Evolutionary conservation across 2,329 filamentous ascomycete genomes (phyloP).

Genomic region (Dissoconium aciculare): DNA sequence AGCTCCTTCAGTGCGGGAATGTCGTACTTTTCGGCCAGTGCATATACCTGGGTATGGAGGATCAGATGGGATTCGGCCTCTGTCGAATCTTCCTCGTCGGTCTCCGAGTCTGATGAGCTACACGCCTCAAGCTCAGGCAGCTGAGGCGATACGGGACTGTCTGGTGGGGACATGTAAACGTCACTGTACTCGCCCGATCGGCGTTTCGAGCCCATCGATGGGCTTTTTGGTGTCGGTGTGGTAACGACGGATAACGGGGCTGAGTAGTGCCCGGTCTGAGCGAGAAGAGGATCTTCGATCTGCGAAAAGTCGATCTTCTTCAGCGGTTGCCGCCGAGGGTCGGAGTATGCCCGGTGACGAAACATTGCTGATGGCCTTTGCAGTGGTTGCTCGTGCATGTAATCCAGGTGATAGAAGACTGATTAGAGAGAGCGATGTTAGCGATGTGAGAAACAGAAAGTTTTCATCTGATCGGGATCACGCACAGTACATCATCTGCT

Average conservation of each 20-base stretch:
- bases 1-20: constrained; percentile 34
- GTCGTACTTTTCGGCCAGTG: constrained; percentile 38
- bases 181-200: too few relatives aligned
- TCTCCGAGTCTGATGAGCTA: too few relatives aligned
- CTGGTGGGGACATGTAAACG: too few relatives aligned
- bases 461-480: too few relatives aligned
- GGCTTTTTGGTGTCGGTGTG: too few relatives aligned
- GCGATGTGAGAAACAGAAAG: too few relatives aligned
- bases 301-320: constrained; percentile 21
- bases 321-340: constrained; percentile 14
- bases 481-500: constrained; percentile 27
- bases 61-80: constrained; percentile 30
- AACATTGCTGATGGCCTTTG: constrained; percentile 19
- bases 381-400: constrained; percentile 17
- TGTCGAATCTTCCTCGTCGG: constrained; percentile 21
- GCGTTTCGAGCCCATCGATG: too few relatives aligned
- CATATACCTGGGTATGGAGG: constrained; percentile 35
- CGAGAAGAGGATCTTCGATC: constrained; percentile 24
- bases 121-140: too few relatives aligned
- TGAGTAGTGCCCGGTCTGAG: constrained; percentile 21
- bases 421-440: too few relatives aligned
- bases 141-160: constrained; percentile 12
- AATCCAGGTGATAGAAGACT: constrained; percentile 28
- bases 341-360: constrained; percentile 19
- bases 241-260: too few relatives aligned